Conservation (phyloP, 805 yeast species). For the Metschnikowia amazonensis region DNA sequence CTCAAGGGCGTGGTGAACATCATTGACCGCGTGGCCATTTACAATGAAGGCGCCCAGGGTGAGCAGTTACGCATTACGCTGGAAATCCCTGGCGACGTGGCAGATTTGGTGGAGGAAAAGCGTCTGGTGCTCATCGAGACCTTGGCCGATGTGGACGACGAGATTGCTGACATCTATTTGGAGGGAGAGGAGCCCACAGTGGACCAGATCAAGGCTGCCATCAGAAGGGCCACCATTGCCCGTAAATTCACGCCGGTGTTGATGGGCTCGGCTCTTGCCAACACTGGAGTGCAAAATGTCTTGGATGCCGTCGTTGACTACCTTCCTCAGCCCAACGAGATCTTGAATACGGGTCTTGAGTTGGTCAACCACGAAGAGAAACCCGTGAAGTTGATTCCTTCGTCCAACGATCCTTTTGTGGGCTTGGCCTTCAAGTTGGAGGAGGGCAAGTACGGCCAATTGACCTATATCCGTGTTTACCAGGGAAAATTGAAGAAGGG, state of each 20-base stretch:
- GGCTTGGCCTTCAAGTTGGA: slow-evolving; percentile 98
- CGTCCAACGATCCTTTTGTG: slow-evolving; percentile 75
- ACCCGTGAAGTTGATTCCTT: slow-evolving; percentile 71
- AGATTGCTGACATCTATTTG: slow-evolving; percentile 86
- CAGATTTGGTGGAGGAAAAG: slow-evolving; percentile 84
- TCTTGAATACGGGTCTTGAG: slow-evolving; percentile 86
- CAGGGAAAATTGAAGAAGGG: slow-evolving; percentile 96
- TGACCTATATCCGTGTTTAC: slow-evolving; percentile 93
- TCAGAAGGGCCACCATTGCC: slow-evolving; percentile 92
- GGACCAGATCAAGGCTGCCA: slow-evolving; percentile 82
- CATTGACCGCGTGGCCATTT: slow-evolving; percentile 80
- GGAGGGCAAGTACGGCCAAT: slow-evolving; percentile 97
- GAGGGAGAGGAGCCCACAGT: slow-evolving; percentile 86
- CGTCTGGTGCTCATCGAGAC: slow-evolving; percentile 84
- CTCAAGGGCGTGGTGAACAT: slow-evolving; percentile 88
- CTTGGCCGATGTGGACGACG: slow-evolving; percentile 97
- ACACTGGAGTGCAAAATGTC: slow-evolving; percentile 92
- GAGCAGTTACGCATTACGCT: slow-evolving; percentile 59
- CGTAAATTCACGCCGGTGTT: slow-evolving; percentile 98
- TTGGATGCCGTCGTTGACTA: slow-evolving; percentile 94
- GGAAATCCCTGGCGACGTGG: slow-evolving; percentile 75
- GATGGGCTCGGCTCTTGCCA: slow-evolving; percentile 98
- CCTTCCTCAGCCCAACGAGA: slow-evolving; percentile 93
- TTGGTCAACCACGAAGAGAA: slow-evolving; percentile 51
- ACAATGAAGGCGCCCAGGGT: slow-evolving; percentile 89